A percentile compares a stretch with the other conserved stretches of the same genome.
Conservation (phyloP, 768 basidiomycete genomes). For the Termitomyces sp. region DNA sequence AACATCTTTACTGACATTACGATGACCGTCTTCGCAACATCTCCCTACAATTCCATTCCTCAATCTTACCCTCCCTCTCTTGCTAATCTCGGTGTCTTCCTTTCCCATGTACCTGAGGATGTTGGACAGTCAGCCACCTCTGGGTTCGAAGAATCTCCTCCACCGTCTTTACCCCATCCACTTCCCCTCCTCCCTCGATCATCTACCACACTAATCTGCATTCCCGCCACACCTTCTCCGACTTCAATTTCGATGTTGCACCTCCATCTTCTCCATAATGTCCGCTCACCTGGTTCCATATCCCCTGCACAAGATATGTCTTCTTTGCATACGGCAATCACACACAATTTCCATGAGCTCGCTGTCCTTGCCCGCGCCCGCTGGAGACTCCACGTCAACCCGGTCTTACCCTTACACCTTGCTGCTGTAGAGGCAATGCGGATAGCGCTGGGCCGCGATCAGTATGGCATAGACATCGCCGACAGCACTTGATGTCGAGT, state of each 20-base stretch:
- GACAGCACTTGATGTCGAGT: background rate
- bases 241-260: slow-evolving; percentile 48
- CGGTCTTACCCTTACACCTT: slow-evolving; percentile 67
- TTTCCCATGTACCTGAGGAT: slow-evolving; percentile 28
- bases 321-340: slow-evolving; percentile 46
- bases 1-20: slow-evolving; percentile 40
- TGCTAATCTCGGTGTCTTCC: slow-evolving; percentile 28
- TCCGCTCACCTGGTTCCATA: slow-evolving; percentile 30
- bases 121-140: slow-evolving; percentile 15
- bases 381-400: slow-evolving; percentile 45
- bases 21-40: slow-evolving; percentile 45
- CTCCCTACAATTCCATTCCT: slow-evolving; percentile 35
- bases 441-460: slow-evolving; percentile 32
- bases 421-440: slow-evolving; percentile 66
- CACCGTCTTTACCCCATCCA: slow-evolving; percentile 20
- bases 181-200: slow-evolving; percentile 48
- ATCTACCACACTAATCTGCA: slow-evolving; percentile 54
- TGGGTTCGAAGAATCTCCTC: background rate
- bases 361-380: slow-evolving; percentile 49
- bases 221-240: slow-evolving; percentile 39
- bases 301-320: slow-evolving; percentile 20
- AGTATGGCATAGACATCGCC: slow-evolving; percentile 6
- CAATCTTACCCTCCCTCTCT: slow-evolving; percentile 29
- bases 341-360: slow-evolving; percentile 65
- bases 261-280: slow-evolving; percentile 49